phyloP scores from a whole-genome alignment of 495 filamentous ascomycete species.

The Neurospora sp. region DNA sequence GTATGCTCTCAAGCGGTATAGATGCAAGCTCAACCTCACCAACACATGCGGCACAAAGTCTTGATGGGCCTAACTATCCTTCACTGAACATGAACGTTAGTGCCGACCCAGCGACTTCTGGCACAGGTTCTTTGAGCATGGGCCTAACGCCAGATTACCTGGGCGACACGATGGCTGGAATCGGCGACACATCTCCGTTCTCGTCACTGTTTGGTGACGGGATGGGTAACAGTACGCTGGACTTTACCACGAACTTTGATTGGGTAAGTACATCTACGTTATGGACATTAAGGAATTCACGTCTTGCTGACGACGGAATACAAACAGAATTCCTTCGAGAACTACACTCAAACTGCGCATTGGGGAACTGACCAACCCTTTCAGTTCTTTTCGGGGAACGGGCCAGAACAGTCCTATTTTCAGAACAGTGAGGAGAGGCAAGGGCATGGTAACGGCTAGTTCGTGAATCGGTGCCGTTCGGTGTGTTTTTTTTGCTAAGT shows the following conservation, averaged over 20 bases:
- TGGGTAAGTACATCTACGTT: constrained; percentile 49
- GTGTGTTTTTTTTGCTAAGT: background rate
- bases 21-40: constrained; percentile 38
- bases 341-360: constrained; percentile 37
- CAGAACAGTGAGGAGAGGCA: constrained; percentile 5
- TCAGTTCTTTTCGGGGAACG: constrained; percentile 35
- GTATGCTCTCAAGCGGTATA: constrained; percentile 64
- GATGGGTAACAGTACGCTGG: constrained; percentile 31
- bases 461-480: background rate
- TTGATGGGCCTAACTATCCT: background rate
- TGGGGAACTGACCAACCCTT: constrained; percentile 37
- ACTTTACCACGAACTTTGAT: constrained; percentile 53
- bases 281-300: background rate
- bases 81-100: background rate
- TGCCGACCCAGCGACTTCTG: constrained; percentile 1
- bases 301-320: background rate
- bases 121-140: constrained; percentile 14
- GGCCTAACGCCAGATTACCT: constrained; percentile 38
- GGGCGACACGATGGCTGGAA: constrained; percentile 44
- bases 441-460: background rate
- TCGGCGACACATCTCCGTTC: constrained; percentile 45
- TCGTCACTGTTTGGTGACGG: constrained; percentile 32
- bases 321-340: constrained; percentile 37
- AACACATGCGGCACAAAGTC: background rate
- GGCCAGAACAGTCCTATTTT: constrained; percentile 22